These are phyloP conservation scores for Globisporangium sylvaticum DNA, from an alignment of 352 stramenopile species.

Conservation along the genomic window DNA sequence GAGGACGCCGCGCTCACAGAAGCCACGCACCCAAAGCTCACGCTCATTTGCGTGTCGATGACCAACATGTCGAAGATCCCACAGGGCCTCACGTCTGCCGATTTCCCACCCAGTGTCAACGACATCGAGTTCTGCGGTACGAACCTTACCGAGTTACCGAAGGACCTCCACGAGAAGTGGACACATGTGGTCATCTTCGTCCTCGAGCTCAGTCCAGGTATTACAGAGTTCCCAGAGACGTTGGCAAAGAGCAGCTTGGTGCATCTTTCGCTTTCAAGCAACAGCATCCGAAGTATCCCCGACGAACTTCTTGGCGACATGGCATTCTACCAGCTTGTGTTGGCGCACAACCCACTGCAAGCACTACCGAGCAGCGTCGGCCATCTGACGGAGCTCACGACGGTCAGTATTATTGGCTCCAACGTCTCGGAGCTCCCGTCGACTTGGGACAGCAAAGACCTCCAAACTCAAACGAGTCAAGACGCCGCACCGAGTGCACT, in stretches of 20 bases:
- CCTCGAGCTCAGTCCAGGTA: constrained; percentile 6
- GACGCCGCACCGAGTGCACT: background rate
- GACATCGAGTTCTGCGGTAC: constrained; percentile 14
- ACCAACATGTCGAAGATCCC: constrained; percentile 14
- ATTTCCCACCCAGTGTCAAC: constrained; percentile 4
- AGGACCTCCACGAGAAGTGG: constrained; percentile 9
- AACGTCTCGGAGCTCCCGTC: constrained; percentile 2
- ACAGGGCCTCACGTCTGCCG: background rate
- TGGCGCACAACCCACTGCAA: constrained; percentile 8
- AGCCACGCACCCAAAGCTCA: background rate
- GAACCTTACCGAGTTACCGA: constrained; percentile 6
- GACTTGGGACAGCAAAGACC: background rate
- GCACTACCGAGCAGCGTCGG: constrained; percentile 1
- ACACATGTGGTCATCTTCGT: background rate
- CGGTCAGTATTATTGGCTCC: constrained; percentile 3
- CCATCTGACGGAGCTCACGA: background rate
- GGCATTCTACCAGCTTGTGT: background rate
- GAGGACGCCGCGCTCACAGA: constrained; percentile 12
- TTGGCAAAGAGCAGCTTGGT: constrained; percentile 1
- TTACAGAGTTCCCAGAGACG: constrained; percentile 1
- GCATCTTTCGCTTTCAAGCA: constrained; percentile 11
- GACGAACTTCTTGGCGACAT: background rate
- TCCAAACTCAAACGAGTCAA: background rate
- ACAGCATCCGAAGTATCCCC: constrained; percentile 1
- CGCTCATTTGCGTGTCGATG: constrained; percentile 8